A percentile compares a stretch with the other conserved stretches of the same genome.
phyloP scores from a whole-genome alignment of 257 asterid species.

The Asclepias syriaca region DNA sequence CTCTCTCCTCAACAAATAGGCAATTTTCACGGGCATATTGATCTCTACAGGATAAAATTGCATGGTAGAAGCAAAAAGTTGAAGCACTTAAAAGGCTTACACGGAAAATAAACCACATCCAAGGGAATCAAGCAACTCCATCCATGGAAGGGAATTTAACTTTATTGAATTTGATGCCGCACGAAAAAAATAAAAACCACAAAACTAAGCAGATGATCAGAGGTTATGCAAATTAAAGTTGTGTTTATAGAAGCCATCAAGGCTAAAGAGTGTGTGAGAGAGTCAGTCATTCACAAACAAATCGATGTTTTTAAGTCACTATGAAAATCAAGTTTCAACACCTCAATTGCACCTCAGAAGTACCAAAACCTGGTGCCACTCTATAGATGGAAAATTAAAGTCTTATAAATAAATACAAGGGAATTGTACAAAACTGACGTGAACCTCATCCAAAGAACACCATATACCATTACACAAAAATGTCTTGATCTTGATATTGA shows the following conservation, averaged over 20 bases:
- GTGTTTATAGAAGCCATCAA: background rate
- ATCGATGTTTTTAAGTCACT: background rate
- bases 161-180: background rate
- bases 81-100: background rate
- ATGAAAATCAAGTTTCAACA: background rate
- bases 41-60: too few species aligned
- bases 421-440: constrained; percentile 10
- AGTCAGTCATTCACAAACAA: background rate
- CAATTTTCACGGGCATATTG: too few species aligned
- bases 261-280: too few species aligned
- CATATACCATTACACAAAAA: background rate
- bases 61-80: background rate
- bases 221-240: background rate
- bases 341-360: background rate
- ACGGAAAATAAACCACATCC: background rate
- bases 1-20: too few species aligned
- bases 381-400: background rate
- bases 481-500: constrained; percentile 38
- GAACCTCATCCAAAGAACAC: background rate
- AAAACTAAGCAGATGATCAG: background rate
- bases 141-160: background rate
- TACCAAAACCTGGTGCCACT: background rate
- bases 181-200: background rate
- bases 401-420: background rate
- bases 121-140: constrained; percentile 2